Evolutionary conservation across 179 eudicot genomes (phyloP).

Genomic region (Gypsophila paniculata): DNA sequence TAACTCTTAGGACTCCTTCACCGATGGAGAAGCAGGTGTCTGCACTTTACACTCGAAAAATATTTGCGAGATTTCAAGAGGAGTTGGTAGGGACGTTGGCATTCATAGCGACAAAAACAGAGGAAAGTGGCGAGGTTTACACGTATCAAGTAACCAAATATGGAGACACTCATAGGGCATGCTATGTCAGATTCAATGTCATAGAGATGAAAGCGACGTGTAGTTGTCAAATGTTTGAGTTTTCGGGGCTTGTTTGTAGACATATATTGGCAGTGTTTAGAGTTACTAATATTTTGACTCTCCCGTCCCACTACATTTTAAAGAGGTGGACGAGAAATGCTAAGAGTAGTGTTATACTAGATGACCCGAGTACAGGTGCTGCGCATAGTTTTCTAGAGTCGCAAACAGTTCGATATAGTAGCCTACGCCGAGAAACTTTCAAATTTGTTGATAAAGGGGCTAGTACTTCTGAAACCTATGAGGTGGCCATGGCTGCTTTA

Average conservation of each 20-base stretch:
- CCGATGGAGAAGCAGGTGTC: constrained; percentile 77
- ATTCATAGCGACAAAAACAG: constrained; percentile 54
- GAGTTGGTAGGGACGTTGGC: constrained; percentile 67
- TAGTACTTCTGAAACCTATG: constrained; percentile 44
- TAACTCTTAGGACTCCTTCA: constrained; percentile 59
- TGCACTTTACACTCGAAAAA: constrained; percentile 49
- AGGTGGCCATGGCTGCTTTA: constrained; percentile 48
- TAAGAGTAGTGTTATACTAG: constrained; percentile 55
- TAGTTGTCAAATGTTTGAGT: constrained; percentile 77
- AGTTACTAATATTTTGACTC: constrained; percentile 64
- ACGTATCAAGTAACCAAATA: constrained; percentile 53
- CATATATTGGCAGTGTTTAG: constrained; percentile 64
- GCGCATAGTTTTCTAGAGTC: constrained; percentile 52
- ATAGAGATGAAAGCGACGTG: constrained; percentile 55
- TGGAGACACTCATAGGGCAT: constrained; percentile 55
- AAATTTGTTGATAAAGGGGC: constrained; percentile 65
- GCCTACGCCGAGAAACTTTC: constrained; percentile 52
- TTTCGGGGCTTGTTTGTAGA: constrained; percentile 69
- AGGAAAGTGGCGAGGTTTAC: constrained; percentile 48
- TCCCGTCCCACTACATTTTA: constrained; percentile 58
- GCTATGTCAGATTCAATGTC: constrained; percentile 51
- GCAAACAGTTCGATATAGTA: constrained; percentile 54
- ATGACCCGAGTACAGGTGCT: constrained; percentile 31
- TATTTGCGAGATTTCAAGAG: constrained; percentile 61
- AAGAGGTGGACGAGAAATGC: constrained; percentile 73